Percentiles rank a stretch among this genome's conserved stretches.
Conservation (phyloP, 805 yeast genomes). For the Candida ortonii region DNA sequence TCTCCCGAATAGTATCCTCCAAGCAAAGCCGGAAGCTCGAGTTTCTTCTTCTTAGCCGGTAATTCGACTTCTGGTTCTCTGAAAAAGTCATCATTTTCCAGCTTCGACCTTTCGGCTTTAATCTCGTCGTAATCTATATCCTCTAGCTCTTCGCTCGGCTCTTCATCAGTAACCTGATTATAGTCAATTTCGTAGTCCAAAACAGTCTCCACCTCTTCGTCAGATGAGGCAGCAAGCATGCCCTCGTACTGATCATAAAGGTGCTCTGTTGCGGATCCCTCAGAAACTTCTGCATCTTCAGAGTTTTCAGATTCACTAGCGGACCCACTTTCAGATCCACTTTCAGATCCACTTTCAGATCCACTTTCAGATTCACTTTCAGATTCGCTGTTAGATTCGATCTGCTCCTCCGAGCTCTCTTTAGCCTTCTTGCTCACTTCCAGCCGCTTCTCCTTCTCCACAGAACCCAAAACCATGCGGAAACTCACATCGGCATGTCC, state of each 20-base stretch:
- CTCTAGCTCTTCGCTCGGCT: conserved; percentile 40
- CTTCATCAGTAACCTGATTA: conserved; percentile 66
- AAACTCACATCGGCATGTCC: conserved; percentile 26
- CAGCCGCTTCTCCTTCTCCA: conserved; percentile 26
- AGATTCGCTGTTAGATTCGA: conserved; percentile 11
- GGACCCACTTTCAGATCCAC: conserved; percentile 10
- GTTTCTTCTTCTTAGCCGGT: conserved; percentile 28
- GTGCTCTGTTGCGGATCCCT: conserved; percentile 15
- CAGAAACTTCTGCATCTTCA: conserved; percentile 12
- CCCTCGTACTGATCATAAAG: conserved; percentile 26
- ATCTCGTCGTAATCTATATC: conserved; percentile 45
- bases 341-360: conserved; percentile 23
- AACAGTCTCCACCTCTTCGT: conserved; percentile 38
- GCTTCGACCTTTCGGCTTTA: conserved; percentile 40
- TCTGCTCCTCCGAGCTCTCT: conserved; percentile 18
- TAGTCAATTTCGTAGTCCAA: conserved; percentile 39
- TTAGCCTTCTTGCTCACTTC: conserved; percentile 20
- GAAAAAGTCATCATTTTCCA: conserved; percentile 42
- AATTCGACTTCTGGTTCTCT: conserved; percentile 21
- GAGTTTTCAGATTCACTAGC: conserved; percentile 3
- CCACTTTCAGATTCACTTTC: conserved; percentile 13
- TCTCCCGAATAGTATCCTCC: conserved; percentile 86
- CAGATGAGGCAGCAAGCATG: conserved; percentile 42
- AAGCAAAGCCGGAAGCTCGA: conserved; percentile 64
- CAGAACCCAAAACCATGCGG: conserved; percentile 28